Base-by-base conservation (phyloP, 2,329 filamentous ascomycete species). In the Trichoderma sp. region DNA sequence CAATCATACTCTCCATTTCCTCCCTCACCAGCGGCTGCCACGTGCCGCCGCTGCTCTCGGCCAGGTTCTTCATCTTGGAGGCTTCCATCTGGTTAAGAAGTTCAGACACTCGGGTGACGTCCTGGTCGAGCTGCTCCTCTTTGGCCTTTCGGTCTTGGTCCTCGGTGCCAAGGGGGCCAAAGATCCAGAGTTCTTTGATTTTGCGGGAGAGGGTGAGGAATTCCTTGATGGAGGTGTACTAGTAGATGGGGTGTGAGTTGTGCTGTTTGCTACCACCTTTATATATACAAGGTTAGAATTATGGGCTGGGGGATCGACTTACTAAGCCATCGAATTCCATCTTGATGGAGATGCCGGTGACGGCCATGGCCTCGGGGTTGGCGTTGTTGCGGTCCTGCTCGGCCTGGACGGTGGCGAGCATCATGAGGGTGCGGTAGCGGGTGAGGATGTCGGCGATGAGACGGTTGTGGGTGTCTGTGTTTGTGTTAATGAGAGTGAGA, bases 131-230 rank as follows among this genome's bases (percentile, higher is more conserved):
- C 68, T 74, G 75, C 60, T 78, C 78, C 58, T 81, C 79, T 70
- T 79, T 79, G 11, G 76, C 77, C 63, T 76, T 76, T 52, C 76
- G 75, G 53, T 77, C 76, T 24, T 75, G 75, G 68, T 82, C 79
- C 47, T 78, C 77, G 68, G 79, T 73, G 68, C 81, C 79, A 33
- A 84, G 78, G 59, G 83, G 76, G 0, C 82, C 79, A 68, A 82
- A 80, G 64, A 84, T 74, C 83, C 83, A 81, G 61, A 83, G 77
- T 75, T 85, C 78, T 72, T 85, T 83, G 76, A 84, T 77, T 59
- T 79, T 78, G 64, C 82, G 81, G 29, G 80, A 81, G 4, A 83
- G 77, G 5, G 81, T 76, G 67, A 83, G 78, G 8, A 83, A 81
- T 56, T 83, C 81, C 67, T 83, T 83, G 73, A 83, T 77, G 24